Evolutionary conservation across 805 yeast genomes (phyloP), one percentile per base, ranked within the genome.

Genomic region (Nematodospora valgi): DNA sequence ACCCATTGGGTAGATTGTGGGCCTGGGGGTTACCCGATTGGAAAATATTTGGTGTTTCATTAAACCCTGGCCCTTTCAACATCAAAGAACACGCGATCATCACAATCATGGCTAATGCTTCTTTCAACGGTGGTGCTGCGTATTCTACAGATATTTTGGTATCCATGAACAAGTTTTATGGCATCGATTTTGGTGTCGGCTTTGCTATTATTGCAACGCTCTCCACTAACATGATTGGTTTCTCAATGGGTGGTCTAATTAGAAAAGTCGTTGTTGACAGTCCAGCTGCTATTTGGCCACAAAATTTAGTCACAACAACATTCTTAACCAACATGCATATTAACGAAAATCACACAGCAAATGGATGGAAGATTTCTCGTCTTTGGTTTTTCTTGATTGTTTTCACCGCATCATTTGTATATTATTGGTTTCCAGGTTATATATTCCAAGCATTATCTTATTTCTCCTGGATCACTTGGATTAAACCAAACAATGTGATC

Each of bases 221-320:
- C 34, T 68, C 82, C 10, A 70, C 82, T 24, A 86, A 82, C 52
- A 63, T 76, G 44, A 64, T 82, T 34, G 88, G 89, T 7, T 77
- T 78, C 43, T 80, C 83, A 18, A 54, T 78, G 34, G 86, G 85
- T 28, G 89, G 89, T 20, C 35, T 82, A 38, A 64, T 74, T 26
- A 65, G 82, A 44, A 69, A 74, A 44, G 63, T 79, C 23, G 64
- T 82, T 41, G 80, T 82, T 11, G 72, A 73, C 39, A 82, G 87
- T 4, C 70, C 80, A 4, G 62, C 76, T n/a, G 74, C 80, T 57
- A 68, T 81, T 34, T 84, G 89, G 89, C 91, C 91, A 4, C 56
- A 75, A 2, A 72, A 72, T 48, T 64, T 83, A 51, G 83, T 80
- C 34, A 67, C 79, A 4, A 50, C 77, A 18, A 78, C 83, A 15